These are phyloP conservation scores for Umbelopsis sp. DNA, from an alignment of 192 early-diverging fungal genomes.

Conservation along the genomic window DNA sequence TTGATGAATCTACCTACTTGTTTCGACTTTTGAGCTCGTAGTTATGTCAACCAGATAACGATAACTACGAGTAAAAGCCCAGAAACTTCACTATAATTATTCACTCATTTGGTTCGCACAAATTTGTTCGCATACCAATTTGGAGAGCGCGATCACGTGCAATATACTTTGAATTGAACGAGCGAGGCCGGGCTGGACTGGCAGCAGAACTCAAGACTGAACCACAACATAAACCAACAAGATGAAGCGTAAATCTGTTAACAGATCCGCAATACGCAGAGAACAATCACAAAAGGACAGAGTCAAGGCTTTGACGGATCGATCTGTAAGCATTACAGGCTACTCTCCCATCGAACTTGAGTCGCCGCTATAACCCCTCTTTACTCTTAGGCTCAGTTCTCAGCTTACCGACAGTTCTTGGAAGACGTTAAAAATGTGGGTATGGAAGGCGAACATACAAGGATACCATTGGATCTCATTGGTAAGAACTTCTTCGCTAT, in stretches of 20 bases:
- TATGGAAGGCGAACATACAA: conserved; percentile 41
- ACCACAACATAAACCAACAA: background rate
- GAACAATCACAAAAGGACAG: conserved; percentile 39
- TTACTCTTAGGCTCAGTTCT: conserved; percentile 38
- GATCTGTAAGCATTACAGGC: conserved; percentile 22
- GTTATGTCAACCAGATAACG: no score
- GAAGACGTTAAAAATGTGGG: conserved; percentile 38
- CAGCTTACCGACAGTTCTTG: conserved; percentile 38
- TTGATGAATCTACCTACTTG: no score
- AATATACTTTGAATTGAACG: no score
- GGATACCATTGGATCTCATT: conserved; percentile 51
- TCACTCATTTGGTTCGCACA: no score
- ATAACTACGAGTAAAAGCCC: no score
- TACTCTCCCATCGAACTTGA: background rate
- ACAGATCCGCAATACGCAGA: conserved; percentile 25
- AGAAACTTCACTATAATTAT: no score
- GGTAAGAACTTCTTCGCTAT: conserved; percentile 30
- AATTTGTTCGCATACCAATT: no score
- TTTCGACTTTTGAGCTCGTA: no score
- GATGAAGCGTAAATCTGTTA: conserved; percentile 10
- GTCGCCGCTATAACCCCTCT: background rate
- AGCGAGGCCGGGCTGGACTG: no score
- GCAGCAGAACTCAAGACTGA: no score
- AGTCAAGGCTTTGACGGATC: conserved; percentile 31
- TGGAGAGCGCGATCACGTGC: no score